These are phyloP conservation scores for Ogataea trehaloabstinens DNA, from an alignment of 805 yeast species.

Conservation along the genomic window DNA sequence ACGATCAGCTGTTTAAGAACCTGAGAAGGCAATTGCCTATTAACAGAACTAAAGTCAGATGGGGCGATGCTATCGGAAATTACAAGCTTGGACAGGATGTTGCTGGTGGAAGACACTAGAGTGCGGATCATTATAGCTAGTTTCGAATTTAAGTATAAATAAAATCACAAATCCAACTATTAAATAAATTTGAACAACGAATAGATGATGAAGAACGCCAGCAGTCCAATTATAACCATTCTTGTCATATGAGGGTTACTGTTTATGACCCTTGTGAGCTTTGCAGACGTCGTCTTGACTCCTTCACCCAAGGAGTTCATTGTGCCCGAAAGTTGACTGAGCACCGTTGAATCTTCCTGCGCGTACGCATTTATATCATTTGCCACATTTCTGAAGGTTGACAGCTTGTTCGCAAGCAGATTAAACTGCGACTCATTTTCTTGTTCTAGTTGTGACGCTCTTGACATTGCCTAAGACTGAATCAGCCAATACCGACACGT, in stretches of 20 bases:
- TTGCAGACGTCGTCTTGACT: slow-evolving; percentile 49
- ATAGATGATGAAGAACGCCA: slow-evolving; percentile 55
- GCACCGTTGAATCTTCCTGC: slow-evolving; percentile 44
- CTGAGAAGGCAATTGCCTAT: slow-evolving; percentile 90
- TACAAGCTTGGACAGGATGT: slow-evolving; percentile 85
- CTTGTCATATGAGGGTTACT: slow-evolving; percentile 60
- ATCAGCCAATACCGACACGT: too few relatives aligned
- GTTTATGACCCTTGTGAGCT: slow-evolving; percentile 53
- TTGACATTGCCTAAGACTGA: slow-evolving; percentile 21
- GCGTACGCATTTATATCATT: slow-evolving; percentile 68
- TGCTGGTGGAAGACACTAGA: slow-evolving; percentile 40
- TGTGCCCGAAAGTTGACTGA: slow-evolving; percentile 46
- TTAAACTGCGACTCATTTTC: slow-evolving; percentile 65
- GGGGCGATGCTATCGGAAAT: slow-evolving; percentile 93
- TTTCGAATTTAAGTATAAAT: not conserved
- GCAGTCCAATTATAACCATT: slow-evolving; percentile 56
- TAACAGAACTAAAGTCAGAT: slow-evolving; percentile 84
- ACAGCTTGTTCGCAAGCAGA: slow-evolving; percentile 61
- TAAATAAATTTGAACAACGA: slow-evolving; percentile 47
- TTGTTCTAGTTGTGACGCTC: slow-evolving; percentile 29
- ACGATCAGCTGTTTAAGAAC: slow-evolving; percentile 77
- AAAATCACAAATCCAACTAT: not conserved
- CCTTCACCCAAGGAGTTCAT: slow-evolving; percentile 47
- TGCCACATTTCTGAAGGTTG: slow-evolving; percentile 63
- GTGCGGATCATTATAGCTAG: not conserved